A percentile compares a stretch with the other conserved stretches of the same genome.
These are phyloP conservation scores for Yamadazyma diospyri DNA, from an alignment of 1,139 yeast genomes.

Conservation along the genomic window DNA sequence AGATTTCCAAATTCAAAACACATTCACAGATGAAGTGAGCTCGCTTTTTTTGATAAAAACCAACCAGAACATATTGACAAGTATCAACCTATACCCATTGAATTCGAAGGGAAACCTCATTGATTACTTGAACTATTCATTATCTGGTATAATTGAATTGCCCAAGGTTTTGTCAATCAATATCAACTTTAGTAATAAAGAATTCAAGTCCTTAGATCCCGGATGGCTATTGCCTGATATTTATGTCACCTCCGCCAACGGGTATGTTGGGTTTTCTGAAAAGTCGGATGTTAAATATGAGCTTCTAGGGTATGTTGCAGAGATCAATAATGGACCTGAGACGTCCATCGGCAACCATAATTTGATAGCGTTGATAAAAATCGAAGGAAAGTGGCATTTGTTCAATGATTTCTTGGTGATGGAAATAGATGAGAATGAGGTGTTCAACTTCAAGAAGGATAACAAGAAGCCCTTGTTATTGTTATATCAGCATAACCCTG, in stretches of 20 bases:
- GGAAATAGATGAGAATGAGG: constrained; percentile 70
- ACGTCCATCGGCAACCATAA: constrained; percentile 47
- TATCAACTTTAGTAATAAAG: constrained; percentile 50
- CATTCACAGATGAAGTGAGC: constrained; percentile 15
- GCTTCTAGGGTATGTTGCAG: constrained; percentile 66
- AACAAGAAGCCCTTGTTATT: constrained; percentile 87
- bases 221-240: constrained; percentile 44
- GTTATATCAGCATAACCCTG: constrained; percentile 52
- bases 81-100: constrained; percentile 16
- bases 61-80: constrained; percentile 31
- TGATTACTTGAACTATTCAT: constrained; percentile 56
- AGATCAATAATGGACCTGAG: constrained; percentile 55
- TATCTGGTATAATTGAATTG: constrained; percentile 32
- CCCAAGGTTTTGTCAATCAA: constrained; percentile 70
- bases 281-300: constrained; percentile 43
- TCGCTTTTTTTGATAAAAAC: constrained; percentile 27
- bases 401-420: constrained; percentile 93
- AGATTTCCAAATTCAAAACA: constrained; percentile 41
- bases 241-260: neutral
- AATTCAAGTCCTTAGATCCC: constrained; percentile 27
- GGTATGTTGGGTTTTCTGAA: constrained; percentile 12
- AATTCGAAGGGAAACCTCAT: constrained; percentile 20
- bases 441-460: constrained; percentile 58
- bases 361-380: constrained; percentile 55
- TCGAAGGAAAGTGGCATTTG: constrained; percentile 68